phyloP scores from a whole-genome alignment of 2,329 filamentous ascomycete genomes.

The Sarocladium oryzae region DNA sequence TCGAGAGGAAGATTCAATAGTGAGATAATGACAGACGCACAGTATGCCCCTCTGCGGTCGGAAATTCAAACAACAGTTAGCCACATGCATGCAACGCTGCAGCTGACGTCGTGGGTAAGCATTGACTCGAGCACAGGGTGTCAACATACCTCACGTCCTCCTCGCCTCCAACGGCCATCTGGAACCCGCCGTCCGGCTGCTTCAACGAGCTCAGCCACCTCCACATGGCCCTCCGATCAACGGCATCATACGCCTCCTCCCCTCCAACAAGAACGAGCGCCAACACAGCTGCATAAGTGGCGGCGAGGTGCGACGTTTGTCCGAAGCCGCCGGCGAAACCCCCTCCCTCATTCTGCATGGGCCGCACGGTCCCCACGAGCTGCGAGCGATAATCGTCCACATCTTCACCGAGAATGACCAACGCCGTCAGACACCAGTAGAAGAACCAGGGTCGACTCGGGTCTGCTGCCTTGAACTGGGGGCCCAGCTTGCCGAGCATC shows the following conservation, averaged over 20 bases:
- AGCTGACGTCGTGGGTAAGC: background rate
- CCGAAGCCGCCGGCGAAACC: constrained; percentile 94
- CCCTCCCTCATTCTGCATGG: constrained; percentile 61
- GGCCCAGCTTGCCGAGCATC: constrained; percentile 56
- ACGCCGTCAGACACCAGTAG: constrained; percentile 80
- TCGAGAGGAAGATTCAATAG: constrained; percentile 77
- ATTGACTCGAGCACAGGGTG: background rate
- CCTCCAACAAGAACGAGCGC: constrained; percentile 74
- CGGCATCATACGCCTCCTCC: constrained; percentile 62
- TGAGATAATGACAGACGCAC: constrained; percentile 76
- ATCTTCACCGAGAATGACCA: constrained; percentile 73
- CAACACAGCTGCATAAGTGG: constrained; percentile 79
- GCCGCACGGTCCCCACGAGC: constrained; percentile 67
- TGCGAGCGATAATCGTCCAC: constrained; percentile 58
- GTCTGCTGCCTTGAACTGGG: constrained; percentile 67
- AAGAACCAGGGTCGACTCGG: constrained; percentile 88
- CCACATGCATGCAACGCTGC: background rate
- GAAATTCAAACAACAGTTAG: background rate
- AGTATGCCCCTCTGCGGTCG: constrained; percentile 71
- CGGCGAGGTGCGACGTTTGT: constrained; percentile 81
- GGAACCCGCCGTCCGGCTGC: constrained; percentile 82
- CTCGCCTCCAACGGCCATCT: constrained; percentile 79
- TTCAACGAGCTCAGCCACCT: constrained; percentile 83
- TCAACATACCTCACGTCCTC: constrained; percentile 74
- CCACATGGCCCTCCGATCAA: constrained; percentile 85